Base-by-base conservation (phyloP, 495 filamentous ascomycete genomes). In the Lineolata rhizophorae region DNA sequence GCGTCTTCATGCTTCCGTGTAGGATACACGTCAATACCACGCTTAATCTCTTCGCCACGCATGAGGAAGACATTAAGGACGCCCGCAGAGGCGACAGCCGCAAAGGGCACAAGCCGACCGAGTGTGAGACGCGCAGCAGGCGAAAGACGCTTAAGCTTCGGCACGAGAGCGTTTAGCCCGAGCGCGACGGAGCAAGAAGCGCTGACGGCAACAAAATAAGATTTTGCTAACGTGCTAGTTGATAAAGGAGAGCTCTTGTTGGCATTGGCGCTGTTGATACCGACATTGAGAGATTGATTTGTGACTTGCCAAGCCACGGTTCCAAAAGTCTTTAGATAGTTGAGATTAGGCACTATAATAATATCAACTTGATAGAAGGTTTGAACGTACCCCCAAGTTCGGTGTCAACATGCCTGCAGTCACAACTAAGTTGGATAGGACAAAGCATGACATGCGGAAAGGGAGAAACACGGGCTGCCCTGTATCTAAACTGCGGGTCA, bases 331-430 rank as follows among this genome's bases (percentile, higher is more conserved):
- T 83, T 36, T 6, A 4, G 35, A 32, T 34, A 30, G 15, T 19
- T 41, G 34, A 30, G 6, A 57, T 13, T 58, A 76, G 72, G 39
- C 63, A 52, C 17, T 87, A 62, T 3, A 76, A 74, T 0, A 90
- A 90, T 15, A 82, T 87, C 32, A 97, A 70, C 90, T 95, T 97
- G 45, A n/a, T n/a, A n/a, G 5, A 37, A 32, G 35, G 31, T 13
- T 19, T 41, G 34, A 30, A 8, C 58, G 14, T 58, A 76, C 73
- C 39, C 63, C 52, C 17, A 87, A 62, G 4, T 76, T 74, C 0
- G 87, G 87, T 15, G 83, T 87, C 32, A 97, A 70, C 90, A 95
- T 97, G 45, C 90, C 87, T 3, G 72, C 90, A n/a, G 87, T 97
- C 32, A 95, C 85, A 28, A 95, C 62, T 44, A 97, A 57, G 50